phyloP scores from a whole-genome alignment of 208 protist genomes.

The Acanthamoeba lenticulata region DNA sequence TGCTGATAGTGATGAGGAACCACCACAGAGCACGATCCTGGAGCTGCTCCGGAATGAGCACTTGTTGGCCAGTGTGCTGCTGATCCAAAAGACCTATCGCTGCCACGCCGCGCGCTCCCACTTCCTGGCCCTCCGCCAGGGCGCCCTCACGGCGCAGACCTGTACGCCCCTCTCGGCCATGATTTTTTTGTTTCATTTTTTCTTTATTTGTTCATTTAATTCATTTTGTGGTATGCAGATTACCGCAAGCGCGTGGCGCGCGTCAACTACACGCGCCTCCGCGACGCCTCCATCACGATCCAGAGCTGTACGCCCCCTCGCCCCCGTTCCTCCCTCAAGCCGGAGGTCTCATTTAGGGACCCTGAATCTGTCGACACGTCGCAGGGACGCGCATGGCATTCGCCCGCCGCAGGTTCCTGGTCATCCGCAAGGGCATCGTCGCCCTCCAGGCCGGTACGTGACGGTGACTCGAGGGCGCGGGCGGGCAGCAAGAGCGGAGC shows the following conservation, averaged over 20 bases:
- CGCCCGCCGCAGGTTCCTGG: not conserved
- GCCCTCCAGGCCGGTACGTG: constrained; percentile 33
- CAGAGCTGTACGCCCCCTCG: constrained; percentile 3
- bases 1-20: not conserved
- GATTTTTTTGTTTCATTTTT: not conserved
- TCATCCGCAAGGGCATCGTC: constrained; percentile 4
- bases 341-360: not conserved
- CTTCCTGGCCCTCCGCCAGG: constrained; percentile 18
- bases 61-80: constrained; percentile 39
- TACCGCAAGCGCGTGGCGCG: constrained; percentile 1
- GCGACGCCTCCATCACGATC: constrained; percentile 50
- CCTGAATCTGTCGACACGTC: not conserved
- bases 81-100: constrained; percentile 59
- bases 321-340: not conserved
- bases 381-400: constrained; percentile 55
- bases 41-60: constrained; percentile 56
- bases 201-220: not conserved
- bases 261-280: not conserved
- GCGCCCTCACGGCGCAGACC: constrained; percentile 27
- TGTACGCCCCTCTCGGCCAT: not conserved
- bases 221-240: not conserved
- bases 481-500: not conserved
- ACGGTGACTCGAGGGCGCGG: not conserved
- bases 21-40: constrained; percentile 31
- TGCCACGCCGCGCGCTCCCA: constrained; percentile 1